phyloP scores from a whole-genome alignment of 1,284 basidiomycete genomes.

The Anthracocystis panici-leucophaei region DNA sequence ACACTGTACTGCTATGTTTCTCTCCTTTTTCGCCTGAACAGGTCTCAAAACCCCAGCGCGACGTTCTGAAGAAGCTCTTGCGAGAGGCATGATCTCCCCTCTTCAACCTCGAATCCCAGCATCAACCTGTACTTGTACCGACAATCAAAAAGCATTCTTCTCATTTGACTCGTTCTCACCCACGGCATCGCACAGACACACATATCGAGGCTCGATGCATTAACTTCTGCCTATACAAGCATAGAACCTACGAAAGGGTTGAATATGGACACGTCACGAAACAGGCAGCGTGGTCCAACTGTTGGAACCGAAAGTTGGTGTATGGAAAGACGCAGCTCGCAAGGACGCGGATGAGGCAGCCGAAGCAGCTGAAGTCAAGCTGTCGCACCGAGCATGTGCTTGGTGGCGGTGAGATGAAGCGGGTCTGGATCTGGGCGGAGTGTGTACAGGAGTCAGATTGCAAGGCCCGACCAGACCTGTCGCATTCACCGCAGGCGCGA shows the following conservation, averaged over 20 bases:
- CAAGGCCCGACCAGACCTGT: slow-evolving; percentile 4
- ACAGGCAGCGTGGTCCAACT: slow-evolving; percentile 24
- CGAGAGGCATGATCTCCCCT: slow-evolving; percentile 30
- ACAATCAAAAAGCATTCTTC: slow-evolving; percentile 9
- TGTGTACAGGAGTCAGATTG: slow-evolving; percentile 12
- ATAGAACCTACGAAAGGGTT: not conserved
- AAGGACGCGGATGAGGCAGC: slow-evolving; percentile 6
- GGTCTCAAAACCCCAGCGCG: slow-evolving; percentile 49
- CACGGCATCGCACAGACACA: not conserved
- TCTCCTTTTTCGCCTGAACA: not conserved
- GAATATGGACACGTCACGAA: not conserved
- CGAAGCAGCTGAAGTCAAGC: slow-evolving; percentile 25
- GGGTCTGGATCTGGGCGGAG: slow-evolving; percentile 22
- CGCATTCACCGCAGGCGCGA: not conserved
- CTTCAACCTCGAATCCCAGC: not conserved
- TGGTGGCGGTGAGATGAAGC: slow-evolving; percentile 10
- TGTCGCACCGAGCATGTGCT: slow-evolving; percentile 13
- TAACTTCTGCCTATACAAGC: not conserved
- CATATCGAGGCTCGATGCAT: not conserved
- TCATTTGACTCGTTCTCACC: not conserved
- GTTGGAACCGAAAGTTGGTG: slow-evolving; percentile 31
- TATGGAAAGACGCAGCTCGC: slow-evolving; percentile 26
- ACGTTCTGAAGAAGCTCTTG: slow-evolving; percentile 46
- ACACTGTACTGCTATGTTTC: not conserved
- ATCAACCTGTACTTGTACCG: slow-evolving; percentile 41